A percentile compares a stretch with the other conserved stretches of the same genome.
phyloP scores from a whole-genome alignment of 2,329 filamentous ascomycete genomes.

The Myriosclerotinia curreyana region DNA sequence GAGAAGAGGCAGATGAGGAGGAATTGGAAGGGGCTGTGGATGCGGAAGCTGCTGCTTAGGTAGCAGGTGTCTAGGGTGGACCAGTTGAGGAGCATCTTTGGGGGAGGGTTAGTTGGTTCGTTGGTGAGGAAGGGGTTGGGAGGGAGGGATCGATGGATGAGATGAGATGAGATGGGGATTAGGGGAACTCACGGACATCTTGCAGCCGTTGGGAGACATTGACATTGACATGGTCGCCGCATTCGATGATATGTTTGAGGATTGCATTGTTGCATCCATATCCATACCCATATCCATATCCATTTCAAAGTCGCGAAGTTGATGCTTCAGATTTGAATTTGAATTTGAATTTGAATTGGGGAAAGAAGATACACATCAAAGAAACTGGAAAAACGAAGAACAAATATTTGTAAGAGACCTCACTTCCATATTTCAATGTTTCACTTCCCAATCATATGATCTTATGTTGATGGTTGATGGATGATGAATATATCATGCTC shows the following conservation, averaged over 20 bases:
- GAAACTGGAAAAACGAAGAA: neutral
- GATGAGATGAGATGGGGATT: too few relatives aligned
- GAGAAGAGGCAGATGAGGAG: conserved; percentile 29
- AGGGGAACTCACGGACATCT: conserved; percentile 28
- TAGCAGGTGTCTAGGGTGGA: conserved; percentile 32
- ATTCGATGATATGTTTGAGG: conserved; percentile 10
- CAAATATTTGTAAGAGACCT: neutral
- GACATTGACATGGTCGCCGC: conserved; percentile 27
- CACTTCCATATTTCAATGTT: too few relatives aligned
- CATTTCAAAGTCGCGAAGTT: neutral
- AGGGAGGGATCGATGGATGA: too few relatives aligned
- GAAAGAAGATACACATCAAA: neutral
- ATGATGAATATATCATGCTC: neutral
- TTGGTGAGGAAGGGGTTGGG: neutral
- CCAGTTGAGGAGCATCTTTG: conserved; percentile 35
- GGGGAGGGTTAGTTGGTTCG: neutral
- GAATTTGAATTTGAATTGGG: neutral
- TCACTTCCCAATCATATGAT: too few relatives aligned
- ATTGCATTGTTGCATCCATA: conserved; percentile 18
- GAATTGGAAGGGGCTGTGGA: conserved; percentile 29
- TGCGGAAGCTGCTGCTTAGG: conserved; percentile 28
- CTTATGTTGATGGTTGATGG: neutral
- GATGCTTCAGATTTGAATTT: neutral
- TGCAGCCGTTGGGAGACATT: conserved; percentile 23
- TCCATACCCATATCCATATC: neutral